Evolutionary conservation across 306 rosid species (phyloP), one percentile per base, ranked within the genome.

Genomic region (Medicago ruthenica): DNA sequence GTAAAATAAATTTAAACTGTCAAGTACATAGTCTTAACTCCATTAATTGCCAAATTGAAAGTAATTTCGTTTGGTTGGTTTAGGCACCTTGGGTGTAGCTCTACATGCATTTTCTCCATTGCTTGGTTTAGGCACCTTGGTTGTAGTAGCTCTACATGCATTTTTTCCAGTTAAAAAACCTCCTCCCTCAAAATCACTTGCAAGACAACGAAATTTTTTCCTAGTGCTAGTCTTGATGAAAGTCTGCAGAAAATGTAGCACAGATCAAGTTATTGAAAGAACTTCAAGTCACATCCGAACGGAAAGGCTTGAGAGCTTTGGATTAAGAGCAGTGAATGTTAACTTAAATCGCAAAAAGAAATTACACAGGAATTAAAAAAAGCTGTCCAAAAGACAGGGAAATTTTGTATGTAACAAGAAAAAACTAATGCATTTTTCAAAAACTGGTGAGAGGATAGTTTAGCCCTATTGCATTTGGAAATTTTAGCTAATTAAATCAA

Each of bases 151-250:
- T 60, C 72, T 7, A n/a, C 27, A 6, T 34, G 14, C 5, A 54
- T 8, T 54, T 21, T 54, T 6, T 71, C 48, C 82, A 2, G 66
- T 8, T 71, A 84, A 78, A 82, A 84, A 78, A 82, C 24, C 31
- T 48, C 86, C 70, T 76, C 81, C 74, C 75, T 84, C 85, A 54
- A 82, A 79, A 74, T 86, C 84, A 78, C 63, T 57, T 74, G 84
- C 48, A 27, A 89, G 84, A 39, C 81, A 82, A 39, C 77, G 79
- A 42, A 81, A 88, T 60, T 44, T 71, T 75, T 17, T 70, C 70
- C 84, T 73, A 24, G 77, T 79, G 60, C 53, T 81, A 45, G 82
- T 79, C 79, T 87, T 84, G 34, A 64, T 73, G 63, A 69, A 77
- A 6, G 54, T 62, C 91, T 87, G 89, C 82, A 73, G 57, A 53